Evolutionary conservation across 352 stramenopile species (phyloP).

Genomic region (Pythium brachiatum): DNA sequence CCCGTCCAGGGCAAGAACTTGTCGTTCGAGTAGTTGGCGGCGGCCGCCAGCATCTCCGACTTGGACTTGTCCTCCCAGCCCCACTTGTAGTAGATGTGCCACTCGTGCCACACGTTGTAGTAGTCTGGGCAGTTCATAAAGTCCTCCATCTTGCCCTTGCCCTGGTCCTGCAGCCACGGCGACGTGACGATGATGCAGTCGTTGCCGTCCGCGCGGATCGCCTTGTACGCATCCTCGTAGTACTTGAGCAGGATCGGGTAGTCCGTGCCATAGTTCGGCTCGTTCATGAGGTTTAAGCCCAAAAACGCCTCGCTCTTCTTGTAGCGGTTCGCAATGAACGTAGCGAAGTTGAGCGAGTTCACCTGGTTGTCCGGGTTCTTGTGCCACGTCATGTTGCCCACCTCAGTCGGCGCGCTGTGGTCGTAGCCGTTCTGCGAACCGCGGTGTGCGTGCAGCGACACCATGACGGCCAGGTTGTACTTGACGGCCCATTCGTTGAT

Average conservation of each 20-base stretch:
- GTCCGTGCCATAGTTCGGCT: slow-evolving; percentile 30
- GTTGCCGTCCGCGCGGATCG: slow-evolving; percentile 45
- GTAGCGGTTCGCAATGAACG: slow-evolving; percentile 44
- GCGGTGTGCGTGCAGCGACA: too few relatives aligned
- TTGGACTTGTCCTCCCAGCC: slow-evolving; percentile 33
- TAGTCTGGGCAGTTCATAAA: slow-evolving; percentile 35
- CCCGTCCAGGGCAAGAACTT: slow-evolving; percentile 25
- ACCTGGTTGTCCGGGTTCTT: slow-evolving; percentile 22
- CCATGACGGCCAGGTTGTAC: slow-evolving; percentile 28
- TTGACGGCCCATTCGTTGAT: slow-evolving; percentile 49
- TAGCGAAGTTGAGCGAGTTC: slow-evolving; percentile 38
- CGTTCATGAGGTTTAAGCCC: slow-evolving; percentile 52
- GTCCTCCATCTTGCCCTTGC: slow-evolving; percentile 27
- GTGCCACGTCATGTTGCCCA: background rate
- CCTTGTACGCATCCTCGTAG: slow-evolving; percentile 49
- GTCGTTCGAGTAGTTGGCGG: slow-evolving; percentile 3
- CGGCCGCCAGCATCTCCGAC: slow-evolving; percentile 5
- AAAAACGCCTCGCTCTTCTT: slow-evolving; percentile 43
- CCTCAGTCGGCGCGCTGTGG: slow-evolving; percentile 36
- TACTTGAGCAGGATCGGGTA: slow-evolving; percentile 29
- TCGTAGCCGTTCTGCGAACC: slow-evolving; percentile 22
- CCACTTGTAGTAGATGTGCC: slow-evolving; percentile 58
- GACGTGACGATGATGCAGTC: slow-evolving; percentile 53
- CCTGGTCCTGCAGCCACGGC: slow-evolving; percentile 48
- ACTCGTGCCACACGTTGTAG: slow-evolving; percentile 58